phyloP scores from a whole-genome alignment of 108 stramenopile species.

The Fragilaria crotonensis region DNA sequence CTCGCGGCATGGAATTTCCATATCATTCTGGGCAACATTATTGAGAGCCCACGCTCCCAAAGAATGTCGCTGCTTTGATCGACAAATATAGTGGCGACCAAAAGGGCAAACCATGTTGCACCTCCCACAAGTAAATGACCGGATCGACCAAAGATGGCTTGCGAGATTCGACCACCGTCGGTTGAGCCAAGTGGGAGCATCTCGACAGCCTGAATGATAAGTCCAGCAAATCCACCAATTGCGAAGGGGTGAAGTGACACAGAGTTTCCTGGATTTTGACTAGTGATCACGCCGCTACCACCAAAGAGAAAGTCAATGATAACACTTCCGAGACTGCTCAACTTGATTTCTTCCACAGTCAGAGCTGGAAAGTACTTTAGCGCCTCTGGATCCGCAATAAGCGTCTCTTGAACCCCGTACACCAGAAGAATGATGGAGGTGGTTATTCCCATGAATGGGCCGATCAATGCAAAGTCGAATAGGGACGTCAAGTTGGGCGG shows the following conservation, averaged over 20 bases:
- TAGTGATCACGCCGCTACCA: slow-evolving; percentile 30
- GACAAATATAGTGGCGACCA: slow-evolving; percentile 34
- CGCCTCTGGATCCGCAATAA: slow-evolving; percentile 22
- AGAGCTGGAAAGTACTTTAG: slow-evolving; percentile 47
- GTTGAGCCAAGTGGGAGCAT: slow-evolving; percentile 67
- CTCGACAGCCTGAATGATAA: slow-evolving; percentile 63
- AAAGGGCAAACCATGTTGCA: slow-evolving; percentile 33
- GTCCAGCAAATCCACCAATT: slow-evolving; percentile 63
- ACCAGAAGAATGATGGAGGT: slow-evolving; percentile 44
- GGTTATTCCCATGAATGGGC: slow-evolving; percentile 51
- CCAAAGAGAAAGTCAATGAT: slow-evolving; percentile 39
- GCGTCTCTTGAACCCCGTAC: slow-evolving; percentile 49
- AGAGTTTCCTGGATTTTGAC: slow-evolving; percentile 41
- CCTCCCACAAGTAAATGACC: slow-evolving; percentile 46
- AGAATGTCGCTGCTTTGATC: slow-evolving; percentile 20
- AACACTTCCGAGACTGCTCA: slow-evolving; percentile 59
- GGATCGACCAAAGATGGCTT: slow-evolving; percentile 54
- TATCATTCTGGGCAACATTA: slow-evolving; percentile 35
- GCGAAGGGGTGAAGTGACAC: slow-evolving; percentile 73
- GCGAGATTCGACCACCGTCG: slow-evolving; percentile 67
- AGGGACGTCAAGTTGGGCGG: slow-evolving; percentile 45
- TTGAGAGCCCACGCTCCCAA: slow-evolving; percentile 24
- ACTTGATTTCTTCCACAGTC: slow-evolving; percentile 43
- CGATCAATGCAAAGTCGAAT: slow-evolving; percentile 70
- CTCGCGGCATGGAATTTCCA: slow-evolving; percentile 49